phyloP scores from a whole-genome alignment of 164 flowering plant species.

The Liriodendron chinense region DNA sequence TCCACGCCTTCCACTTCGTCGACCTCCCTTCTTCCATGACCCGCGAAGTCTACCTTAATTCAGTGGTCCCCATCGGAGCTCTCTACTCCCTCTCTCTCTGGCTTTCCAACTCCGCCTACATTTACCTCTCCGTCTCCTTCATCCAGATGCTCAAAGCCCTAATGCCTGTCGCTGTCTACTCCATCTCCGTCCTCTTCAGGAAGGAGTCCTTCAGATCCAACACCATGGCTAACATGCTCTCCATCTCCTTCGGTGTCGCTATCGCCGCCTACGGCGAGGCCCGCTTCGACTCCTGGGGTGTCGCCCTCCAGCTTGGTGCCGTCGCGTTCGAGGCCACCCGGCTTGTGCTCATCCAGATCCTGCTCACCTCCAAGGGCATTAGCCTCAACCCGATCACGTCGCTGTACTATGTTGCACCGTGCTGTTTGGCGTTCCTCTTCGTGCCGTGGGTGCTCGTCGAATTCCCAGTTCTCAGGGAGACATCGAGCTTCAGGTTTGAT shows the following conservation, averaged over 20 bases:
- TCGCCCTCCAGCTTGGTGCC: slow-evolving; percentile 35
- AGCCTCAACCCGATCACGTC: slow-evolving; percentile 40
- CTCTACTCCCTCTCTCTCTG: slow-evolving; percentile 39
- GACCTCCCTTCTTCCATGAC: slow-evolving; percentile 38
- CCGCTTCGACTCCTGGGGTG: slow-evolving; percentile 36
- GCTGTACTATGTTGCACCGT: slow-evolving; percentile 44
- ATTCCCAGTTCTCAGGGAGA: slow-evolving; percentile 29
- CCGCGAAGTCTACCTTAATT: slow-evolving; percentile 32
- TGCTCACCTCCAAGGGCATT: slow-evolving; percentile 40
- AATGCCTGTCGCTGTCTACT: slow-evolving; percentile 53
- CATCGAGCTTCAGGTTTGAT: slow-evolving; percentile 32
- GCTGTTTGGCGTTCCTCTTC: slow-evolving; percentile 36
- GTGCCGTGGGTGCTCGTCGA: slow-evolving; percentile 42
- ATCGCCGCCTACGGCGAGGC: slow-evolving; percentile 55
- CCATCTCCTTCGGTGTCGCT: slow-evolving; percentile 46
- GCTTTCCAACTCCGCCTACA: slow-evolving; percentile 51
- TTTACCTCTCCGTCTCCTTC: slow-evolving; percentile 46
- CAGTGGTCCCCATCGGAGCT: slow-evolving; percentile 46
- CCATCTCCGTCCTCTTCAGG: slow-evolving; percentile 29
- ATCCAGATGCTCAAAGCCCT: slow-evolving; percentile 53
- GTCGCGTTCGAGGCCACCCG: slow-evolving; percentile 48
- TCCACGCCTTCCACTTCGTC: slow-evolving; percentile 34
- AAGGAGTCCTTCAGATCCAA: slow-evolving; percentile 29
- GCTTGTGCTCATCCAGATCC: slow-evolving; percentile 42
- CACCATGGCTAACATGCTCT: slow-evolving; percentile 39